Evolutionary conservation across 495 filamentous ascomycete genomes (phyloP).

Genomic region (Gamarada debralockiae): DNA sequence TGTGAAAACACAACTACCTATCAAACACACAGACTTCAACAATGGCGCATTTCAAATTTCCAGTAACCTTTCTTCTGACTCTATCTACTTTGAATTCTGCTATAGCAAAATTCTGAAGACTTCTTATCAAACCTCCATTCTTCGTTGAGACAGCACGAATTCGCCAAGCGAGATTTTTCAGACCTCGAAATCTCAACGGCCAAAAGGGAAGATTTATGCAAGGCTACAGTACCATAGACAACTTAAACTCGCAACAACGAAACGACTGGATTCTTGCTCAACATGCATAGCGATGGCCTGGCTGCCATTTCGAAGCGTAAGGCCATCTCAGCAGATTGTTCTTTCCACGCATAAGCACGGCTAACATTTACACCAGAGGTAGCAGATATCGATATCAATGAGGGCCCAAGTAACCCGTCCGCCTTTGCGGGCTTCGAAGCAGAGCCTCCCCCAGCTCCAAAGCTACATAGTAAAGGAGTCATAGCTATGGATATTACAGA

Average conservation of each 20-base stretch:
- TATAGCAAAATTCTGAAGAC: too few species aligned
- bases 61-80: too few species aligned
- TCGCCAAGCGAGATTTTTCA: not conserved
- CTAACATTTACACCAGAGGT: slow-evolving; percentile 13
- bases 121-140: too few species aligned
- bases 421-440: slow-evolving; percentile 12
- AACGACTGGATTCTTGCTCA: not conserved
- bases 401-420: slow-evolving; percentile 7
- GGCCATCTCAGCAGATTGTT: not conserved
- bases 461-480: slow-evolving; percentile 41
- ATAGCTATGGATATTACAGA: slow-evolving; percentile 72
- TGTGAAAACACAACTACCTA: too few species aligned
- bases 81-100: too few species aligned
- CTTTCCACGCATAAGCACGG: too few species aligned
- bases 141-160: too few species aligned
- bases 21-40: too few species aligned
- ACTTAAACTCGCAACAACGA: not conserved
- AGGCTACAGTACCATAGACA: too few species aligned
- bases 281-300: slow-evolving; percentile 13
- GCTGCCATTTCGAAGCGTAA: slow-evolving; percentile 13
- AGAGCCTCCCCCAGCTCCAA: slow-evolving; percentile 28
- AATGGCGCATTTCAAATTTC: too few species aligned
- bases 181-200: not conserved
- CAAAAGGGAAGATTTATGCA: too few species aligned
- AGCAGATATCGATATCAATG: slow-evolving; percentile 17